Evolutionary conservation across 768 basidiomycete genomes (phyloP).

Genomic region (Agaricus subrufescens): DNA sequence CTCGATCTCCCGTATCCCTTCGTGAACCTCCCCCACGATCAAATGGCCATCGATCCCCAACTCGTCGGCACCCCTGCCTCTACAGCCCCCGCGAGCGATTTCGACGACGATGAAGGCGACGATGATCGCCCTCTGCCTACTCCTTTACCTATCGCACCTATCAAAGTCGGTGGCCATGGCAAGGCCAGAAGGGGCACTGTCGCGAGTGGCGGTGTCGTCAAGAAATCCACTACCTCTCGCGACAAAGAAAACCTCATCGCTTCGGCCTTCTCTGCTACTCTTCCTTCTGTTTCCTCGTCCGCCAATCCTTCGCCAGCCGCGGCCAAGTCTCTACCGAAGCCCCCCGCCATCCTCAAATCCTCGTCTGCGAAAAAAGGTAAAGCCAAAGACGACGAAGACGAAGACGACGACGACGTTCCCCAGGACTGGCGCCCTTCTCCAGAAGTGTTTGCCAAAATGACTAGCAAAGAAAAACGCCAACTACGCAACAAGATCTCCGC

Average conservation of each 20-base stretch:
- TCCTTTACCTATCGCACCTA: constrained; percentile 42
- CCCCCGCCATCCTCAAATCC: constrained; percentile 9
- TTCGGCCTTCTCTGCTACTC: constrained; percentile 4
- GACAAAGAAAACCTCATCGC: constrained; percentile 32
- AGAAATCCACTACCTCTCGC: constrained; percentile 34
- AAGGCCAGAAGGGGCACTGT: constrained; percentile 65
- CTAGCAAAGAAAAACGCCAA: constrained; percentile 93
- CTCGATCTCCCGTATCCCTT: constrained; percentile 14
- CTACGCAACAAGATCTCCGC: constrained; percentile 96
- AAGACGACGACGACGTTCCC: constrained; percentile 51
- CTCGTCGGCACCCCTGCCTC: constrained; percentile 63
- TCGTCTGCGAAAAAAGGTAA: constrained; percentile 17
- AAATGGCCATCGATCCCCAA: constrained; percentile 63
- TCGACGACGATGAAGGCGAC: constrained; percentile 29
- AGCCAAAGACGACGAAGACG: constrained; percentile 28
- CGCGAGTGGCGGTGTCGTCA: constrained; percentile 67
- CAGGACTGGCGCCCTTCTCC: constrained; percentile 85
- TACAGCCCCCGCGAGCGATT: constrained; percentile 26
- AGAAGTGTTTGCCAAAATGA: constrained; percentile 94
- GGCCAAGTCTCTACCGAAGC: constrained; percentile 7
- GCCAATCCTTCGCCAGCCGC: neutral
- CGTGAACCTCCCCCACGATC: neutral
- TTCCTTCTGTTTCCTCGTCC: constrained; percentile 13
- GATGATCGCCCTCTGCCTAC: constrained; percentile 14
- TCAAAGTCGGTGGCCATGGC: constrained; percentile 56